A percentile compares a stretch with the other conserved stretches of the same genome.
Evolutionary conservation across 2,329 filamentous ascomycete species (phyloP).

Genomic region (Claviceps cyperi): DNA sequence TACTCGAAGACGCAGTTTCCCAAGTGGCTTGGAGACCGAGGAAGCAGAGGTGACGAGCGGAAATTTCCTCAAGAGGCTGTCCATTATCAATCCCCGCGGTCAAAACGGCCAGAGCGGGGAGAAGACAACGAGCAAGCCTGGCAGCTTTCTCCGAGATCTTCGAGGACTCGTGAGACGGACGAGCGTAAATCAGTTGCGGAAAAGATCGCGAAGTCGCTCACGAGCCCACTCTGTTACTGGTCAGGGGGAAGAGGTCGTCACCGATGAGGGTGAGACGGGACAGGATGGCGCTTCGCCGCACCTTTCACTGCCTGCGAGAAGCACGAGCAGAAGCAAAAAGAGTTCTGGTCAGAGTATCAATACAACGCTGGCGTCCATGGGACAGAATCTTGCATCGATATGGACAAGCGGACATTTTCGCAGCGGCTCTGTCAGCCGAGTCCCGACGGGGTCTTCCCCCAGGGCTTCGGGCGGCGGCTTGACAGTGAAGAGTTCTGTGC

Average conservation of each 20-base stretch:
- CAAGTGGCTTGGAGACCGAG: constrained; percentile 36
- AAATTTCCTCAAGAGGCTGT: constrained; percentile 48
- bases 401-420: constrained; percentile 40
- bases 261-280: constrained; percentile 10
- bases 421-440: constrained; percentile 44
- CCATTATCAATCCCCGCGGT: constrained; percentile 34
- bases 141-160: constrained; percentile 32
- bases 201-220: constrained; percentile 28
- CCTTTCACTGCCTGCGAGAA: constrained; percentile 36
- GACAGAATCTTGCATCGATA: constrained; percentile 38
- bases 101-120: constrained; percentile 9
- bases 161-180: constrained; percentile 35
- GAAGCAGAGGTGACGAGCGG: constrained; percentile 45
- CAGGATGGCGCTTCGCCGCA: constrained; percentile 23
- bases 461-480: constrained; percentile 30
- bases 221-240: constrained; percentile 7
- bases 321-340: constrained; percentile 38
- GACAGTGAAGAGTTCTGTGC: constrained; percentile 33
- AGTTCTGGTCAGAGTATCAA: constrained; percentile 39
- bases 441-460: constrained; percentile 35
- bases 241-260: constrained; percentile 16
- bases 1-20: constrained; percentile 50
- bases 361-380: constrained; percentile 42
- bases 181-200: constrained; percentile 28
- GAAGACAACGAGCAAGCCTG: constrained; percentile 31